Evolutionary conservation across 140 eudicot genomes (phyloP), one percentile per base, ranked within the genome.

Genomic region (Stevia rebaudiana): DNA sequence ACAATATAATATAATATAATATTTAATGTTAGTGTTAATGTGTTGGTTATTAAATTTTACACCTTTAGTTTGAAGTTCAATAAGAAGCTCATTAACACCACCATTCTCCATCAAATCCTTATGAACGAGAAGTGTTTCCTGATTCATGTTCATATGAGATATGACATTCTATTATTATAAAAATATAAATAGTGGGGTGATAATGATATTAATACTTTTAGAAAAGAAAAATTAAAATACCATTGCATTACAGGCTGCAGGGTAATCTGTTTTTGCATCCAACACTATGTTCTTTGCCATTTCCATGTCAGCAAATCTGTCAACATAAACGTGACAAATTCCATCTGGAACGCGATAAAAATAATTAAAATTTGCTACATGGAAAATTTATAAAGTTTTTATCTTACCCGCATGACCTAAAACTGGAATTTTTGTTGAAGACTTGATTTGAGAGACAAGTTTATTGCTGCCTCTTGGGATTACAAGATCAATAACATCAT

Each of bases 181-280:
- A 5, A 21, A n/a, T 15, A 2, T 4, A 28, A 28, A 28, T 28
- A 28, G 33, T 4, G 2, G 4, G 33, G 33, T 1, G 4, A 28
- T 4, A 28, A 28, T 1, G 2, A 28, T 28, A 28, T 28, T 28
- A 4, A 4, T 28, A 2, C 33, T 28, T 28, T 2, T 28, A 28
- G 17, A 19, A 5, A 30, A n/a, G 21, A 18, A 30, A 31, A 59
- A 41, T 11, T 66, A 67, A 64, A 33, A 24, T 73, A 88, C 98
- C 99, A 94, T 88, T 6, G 99, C 99, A 70, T 94, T 94, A 78
- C 99, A 94, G 58, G 97, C 97, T 31, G 99, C 99, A 8, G 99
- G 99, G 67, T 94, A 94, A 69, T 94, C 99, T 22, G 87, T 74
- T 83, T 94, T 94, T 35, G 99, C 94, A 80, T 94, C 99, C 76